A percentile compares a stretch with the other conserved stretches of the same genome.
phyloP scores from a whole-genome alignment of 176 grass and related monocot genomes.

The Ananas comosus region DNA sequence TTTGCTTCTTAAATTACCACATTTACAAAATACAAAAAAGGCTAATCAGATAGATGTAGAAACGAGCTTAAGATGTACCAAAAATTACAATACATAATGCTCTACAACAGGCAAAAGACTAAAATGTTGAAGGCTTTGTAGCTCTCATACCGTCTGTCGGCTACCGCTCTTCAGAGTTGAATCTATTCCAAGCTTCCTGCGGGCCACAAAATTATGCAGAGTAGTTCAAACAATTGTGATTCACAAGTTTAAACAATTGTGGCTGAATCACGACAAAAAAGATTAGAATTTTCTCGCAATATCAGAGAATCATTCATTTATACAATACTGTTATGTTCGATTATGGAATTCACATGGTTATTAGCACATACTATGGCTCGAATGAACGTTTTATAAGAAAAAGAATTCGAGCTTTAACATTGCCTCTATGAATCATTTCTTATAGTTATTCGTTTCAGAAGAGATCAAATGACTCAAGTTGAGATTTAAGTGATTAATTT shows the following conservation, averaged over 20 bases:
- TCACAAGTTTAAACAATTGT: background rate
- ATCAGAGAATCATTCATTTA: no score
- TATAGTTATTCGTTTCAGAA: no score
- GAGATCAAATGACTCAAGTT: no score
- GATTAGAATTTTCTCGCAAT: background rate
- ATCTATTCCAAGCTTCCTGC: slow-evolving; percentile 84
- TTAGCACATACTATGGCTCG: no score
- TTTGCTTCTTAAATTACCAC: background rate
- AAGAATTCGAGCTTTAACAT: no score
- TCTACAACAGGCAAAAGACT: background rate
- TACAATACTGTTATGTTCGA: no score
- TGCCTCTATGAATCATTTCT: no score
- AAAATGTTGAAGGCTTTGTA: background rate
- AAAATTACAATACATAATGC: background rate
- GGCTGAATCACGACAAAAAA: background rate
- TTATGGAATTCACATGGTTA: no score
- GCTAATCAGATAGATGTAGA: background rate
- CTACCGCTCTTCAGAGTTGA: slow-evolving; percentile 52
- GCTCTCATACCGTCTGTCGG: background rate
- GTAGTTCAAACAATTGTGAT: background rate
- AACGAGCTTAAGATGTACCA: background rate
- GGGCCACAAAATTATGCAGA: background rate
- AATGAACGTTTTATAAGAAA: no score
- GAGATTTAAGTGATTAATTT: no score
- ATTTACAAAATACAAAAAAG: background rate